A percentile compares a stretch with the other conserved stretches of the same genome.
Evolutionary conservation across 805 yeast genomes (phyloP).

Genomic region (Cyberlindnera galapagoensis): DNA sequence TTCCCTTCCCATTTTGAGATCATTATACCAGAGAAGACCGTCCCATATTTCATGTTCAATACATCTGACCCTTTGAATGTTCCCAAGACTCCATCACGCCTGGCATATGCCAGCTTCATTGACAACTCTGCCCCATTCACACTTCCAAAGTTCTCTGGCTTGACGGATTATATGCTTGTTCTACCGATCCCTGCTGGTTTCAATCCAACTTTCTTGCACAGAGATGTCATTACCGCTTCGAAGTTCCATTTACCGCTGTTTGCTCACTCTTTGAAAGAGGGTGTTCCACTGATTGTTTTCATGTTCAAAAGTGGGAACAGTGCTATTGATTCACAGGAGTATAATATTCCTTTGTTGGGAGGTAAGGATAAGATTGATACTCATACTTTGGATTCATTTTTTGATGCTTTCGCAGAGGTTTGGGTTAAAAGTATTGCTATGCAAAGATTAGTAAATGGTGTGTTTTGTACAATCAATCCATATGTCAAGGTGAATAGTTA

Average conservation of each 20-base stretch:
- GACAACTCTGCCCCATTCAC: conserved; percentile 33
- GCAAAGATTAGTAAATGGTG: conserved; percentile 32
- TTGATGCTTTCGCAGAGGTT: conserved; percentile 34
- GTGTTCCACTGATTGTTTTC: conserved; percentile 33
- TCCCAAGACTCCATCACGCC: conserved; percentile 11
- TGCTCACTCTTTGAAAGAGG: conserved; percentile 19
- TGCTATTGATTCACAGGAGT: conserved; percentile 8
- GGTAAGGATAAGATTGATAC: conserved; percentile 4
- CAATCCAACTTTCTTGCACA: conserved; percentile 10
- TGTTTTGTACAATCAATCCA: conserved; percentile 35
- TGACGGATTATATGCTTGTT: conserved; percentile 33
- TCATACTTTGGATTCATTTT: conserved; percentile 22
- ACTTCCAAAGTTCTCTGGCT: conserved; percentile 28
- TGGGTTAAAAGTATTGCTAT: conserved; percentile 33
- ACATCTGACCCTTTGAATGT: conserved; percentile 18
- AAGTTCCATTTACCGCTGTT: conserved; percentile 23
- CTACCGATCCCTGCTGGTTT: conserved; percentile 28
- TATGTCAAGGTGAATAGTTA: conserved; percentile 23
- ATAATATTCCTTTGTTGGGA: conserved; percentile 10
- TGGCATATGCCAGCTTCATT: conserved; percentile 24
- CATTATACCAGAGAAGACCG: conserved; percentile 29
- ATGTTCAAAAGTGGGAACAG: conserved; percentile 25
- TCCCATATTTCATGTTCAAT: conserved; percentile 35
- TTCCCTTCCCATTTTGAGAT: conserved; percentile 14
- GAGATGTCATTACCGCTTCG: conserved; percentile 6